Evolutionary conservation across 2,329 filamentous ascomycete genomes (phyloP).

Genomic region (Sclerotinia sclerotiorum): DNA sequence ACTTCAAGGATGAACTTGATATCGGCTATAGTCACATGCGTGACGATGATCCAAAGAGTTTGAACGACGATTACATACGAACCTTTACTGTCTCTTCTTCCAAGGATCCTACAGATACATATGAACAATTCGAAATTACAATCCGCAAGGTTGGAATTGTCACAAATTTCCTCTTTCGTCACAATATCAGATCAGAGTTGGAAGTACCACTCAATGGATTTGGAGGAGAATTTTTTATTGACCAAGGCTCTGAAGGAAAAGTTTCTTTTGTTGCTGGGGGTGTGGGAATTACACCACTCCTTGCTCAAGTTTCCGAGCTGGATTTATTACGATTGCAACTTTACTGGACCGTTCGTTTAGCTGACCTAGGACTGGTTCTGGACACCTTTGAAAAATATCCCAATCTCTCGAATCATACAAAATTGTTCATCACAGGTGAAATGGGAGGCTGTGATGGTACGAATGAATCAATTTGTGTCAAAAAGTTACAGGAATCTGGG

Average conservation of each 20-base stretch:
- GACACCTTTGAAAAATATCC: conserved; percentile 57
- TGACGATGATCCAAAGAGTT: conserved; percentile 71
- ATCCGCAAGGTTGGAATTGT: conserved; percentile 67
- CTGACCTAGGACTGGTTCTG: conserved; percentile 62
- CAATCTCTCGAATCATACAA: conserved; percentile 53
- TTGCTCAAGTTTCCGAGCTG: conserved; percentile 65
- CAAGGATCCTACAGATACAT: conserved; percentile 27
- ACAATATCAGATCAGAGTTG: conserved; percentile 53
- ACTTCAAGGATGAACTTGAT: conserved; percentile 68
- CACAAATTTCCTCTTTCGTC: conserved; percentile 63
- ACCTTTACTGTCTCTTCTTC: conserved; percentile 77
- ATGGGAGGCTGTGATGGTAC: conserved; percentile 15
- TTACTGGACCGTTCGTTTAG: conserved; percentile 65
- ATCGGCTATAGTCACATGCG: conserved; percentile 80
- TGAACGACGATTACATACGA: conserved; percentile 82
- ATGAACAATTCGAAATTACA: conserved; percentile 64
- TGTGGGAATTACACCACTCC: conserved; percentile 78
- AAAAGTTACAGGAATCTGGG: conserved; percentile 35
- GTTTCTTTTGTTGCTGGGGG: conserved; percentile 71
- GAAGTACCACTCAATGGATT: conserved; percentile 71
- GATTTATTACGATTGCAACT: conserved; percentile 51
- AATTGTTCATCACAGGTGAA: conserved; percentile 63
- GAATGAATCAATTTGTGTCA: conserved; percentile 21
- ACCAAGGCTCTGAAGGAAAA: conserved; percentile 35
- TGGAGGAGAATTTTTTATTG: conserved; percentile 61